Conservation (phyloP, 768 basidiomycete species). For the Pulveroboletus sp. region DNA sequence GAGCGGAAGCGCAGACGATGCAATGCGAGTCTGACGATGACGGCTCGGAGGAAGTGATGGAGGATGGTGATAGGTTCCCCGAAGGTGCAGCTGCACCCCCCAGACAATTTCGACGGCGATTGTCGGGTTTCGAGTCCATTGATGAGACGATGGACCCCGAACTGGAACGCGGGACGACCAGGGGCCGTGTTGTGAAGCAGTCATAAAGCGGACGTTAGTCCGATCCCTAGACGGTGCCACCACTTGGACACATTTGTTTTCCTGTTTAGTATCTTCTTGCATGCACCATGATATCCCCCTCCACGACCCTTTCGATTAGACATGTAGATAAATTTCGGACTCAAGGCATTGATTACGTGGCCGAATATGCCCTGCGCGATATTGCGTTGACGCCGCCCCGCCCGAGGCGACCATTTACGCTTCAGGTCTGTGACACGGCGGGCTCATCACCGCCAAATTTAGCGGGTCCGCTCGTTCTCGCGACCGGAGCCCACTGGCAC, state of each 20-base stretch:
- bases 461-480: neutral
- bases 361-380: too few relatives aligned
- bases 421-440: too few relatives aligned
- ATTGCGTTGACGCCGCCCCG: too few relatives aligned
- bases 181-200: conserved; percentile 19
- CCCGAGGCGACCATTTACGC: too few relatives aligned
- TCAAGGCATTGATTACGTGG: too few relatives aligned
- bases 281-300: neutral
- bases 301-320: too few relatives aligned
- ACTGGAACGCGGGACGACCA: conserved; percentile 40
- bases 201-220: too few relatives aligned
- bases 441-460: too few relatives aligned
- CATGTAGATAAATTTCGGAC: too few relatives aligned
- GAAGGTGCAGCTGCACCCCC: neutral
- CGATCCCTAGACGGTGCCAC: neutral
- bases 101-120: conserved; percentile 26
- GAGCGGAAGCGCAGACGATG: conserved; percentile 5
- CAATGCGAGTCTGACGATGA: conserved; percentile 15
- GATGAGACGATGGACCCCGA: conserved; percentile 43
- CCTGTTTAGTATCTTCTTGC: neutral
- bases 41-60: conserved; percentile 1
- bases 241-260: neutral
- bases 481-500: conserved; percentile 3
- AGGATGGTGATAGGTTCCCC: neutral
- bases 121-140: conserved; percentile 50